Conservation (phyloP, 257 asterid species). For the Solanum arcanum region DNA sequence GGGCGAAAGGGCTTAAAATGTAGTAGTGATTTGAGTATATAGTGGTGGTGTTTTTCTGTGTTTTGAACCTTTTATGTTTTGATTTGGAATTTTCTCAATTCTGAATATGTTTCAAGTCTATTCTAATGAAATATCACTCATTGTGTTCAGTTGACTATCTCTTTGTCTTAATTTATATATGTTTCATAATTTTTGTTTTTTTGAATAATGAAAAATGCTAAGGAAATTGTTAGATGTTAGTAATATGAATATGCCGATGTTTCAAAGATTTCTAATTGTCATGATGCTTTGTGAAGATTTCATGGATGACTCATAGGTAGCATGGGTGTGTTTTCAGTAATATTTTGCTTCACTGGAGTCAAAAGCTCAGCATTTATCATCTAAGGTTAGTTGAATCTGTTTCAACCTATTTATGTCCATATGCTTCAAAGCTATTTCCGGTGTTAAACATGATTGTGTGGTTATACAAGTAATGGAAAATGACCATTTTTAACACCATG, state of each 20-base stretch:
- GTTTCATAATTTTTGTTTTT: neutral
- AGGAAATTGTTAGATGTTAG: neutral
- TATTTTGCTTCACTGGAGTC: neutral
- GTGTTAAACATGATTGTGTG: neutral
- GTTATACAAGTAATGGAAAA: neutral
- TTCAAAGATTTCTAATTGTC: neutral
- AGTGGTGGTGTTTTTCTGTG: neutral
- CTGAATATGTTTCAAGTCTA: neutral
- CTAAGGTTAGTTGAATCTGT: neutral
- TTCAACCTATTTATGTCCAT: neutral
- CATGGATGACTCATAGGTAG: neutral
- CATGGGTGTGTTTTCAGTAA: neutral
- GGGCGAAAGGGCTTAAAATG: slow-evolving; percentile 14
- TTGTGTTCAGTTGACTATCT: neutral
- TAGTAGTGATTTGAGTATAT: neutral
- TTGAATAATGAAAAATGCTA: neutral
- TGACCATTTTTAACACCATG: neutral
- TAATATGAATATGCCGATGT: neutral
- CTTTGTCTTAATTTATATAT: too few species aligned
- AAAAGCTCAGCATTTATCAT: neutral
- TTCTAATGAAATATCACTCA: neutral
- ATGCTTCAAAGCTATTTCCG: neutral
- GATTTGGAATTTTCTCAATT: neutral
- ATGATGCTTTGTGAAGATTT: neutral
- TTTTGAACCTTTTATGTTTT: neutral